Base-by-base conservation (phyloP, 1,139 yeast genomes). In the Scheffersomyces segobiensis region DNA sequence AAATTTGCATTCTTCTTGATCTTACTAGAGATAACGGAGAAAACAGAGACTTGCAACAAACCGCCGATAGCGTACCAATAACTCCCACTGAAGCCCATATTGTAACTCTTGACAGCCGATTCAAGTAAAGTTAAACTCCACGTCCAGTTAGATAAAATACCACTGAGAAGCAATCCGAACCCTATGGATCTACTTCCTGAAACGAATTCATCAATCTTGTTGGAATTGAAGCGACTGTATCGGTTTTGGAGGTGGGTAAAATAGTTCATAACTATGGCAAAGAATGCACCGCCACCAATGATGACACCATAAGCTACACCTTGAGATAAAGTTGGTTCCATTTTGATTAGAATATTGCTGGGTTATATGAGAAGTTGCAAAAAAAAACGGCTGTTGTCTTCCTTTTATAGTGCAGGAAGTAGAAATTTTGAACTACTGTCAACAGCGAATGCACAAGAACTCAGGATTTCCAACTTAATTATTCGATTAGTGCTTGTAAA, bases 131-230 rank as follows among this genome's bases (percentile, higher is more conserved):
- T 77, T 54, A 75, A 67, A 49, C 74, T 67, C 77, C 79, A 75
- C 5, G 78, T 74, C 81, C 81, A 77, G 49, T 74, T 69, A 20
- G 76, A 71, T 18, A 76, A 70, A 57, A 77, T 73, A 7, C 77
- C 74, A 55, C 74, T 71, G 42, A 73, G 66, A 54, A 76, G 65
- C 19, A 77, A 64, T 14, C 77, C 79, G 53, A 73, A 67, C 6
- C 75, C 72, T 26, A 77, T 70, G 47, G 71, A 67, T 61, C 80
- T 68, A 12, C 73, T 66, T n/a, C 80, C 77, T 2, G 79, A 71
- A 5, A 75, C 73, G 63, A 77, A 76, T 61, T 75, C 78, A 59
- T 76, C 81, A 5, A 73, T 71, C 52, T 67, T 67, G 49, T 67
- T 66, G 5, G 76, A 67, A 49, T 72, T 70, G 52, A 62, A 63